A percentile compares a stretch with the other conserved stretches of the same genome.
phyloP scores from a whole-genome alignment of 768 basidiomycete genomes.

The Albatrellus ellisii region DNA sequence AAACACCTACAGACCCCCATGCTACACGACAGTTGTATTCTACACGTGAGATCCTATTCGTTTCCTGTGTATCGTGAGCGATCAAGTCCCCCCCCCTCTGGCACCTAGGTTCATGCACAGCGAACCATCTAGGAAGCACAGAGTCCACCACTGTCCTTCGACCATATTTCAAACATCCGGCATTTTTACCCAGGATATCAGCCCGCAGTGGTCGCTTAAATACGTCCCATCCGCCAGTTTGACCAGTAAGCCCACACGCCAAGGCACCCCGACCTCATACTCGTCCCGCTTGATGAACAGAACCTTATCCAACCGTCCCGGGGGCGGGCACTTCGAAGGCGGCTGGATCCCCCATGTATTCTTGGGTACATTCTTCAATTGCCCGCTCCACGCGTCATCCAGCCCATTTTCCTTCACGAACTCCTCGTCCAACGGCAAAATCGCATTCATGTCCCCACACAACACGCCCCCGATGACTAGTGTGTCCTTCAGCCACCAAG shows the following conservation, averaged over 20 bases:
- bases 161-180: background rate
- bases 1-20: no score
- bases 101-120: slow-evolving; percentile 1
- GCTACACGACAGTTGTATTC: no score
- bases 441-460: slow-evolving; percentile 64
- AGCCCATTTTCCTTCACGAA: slow-evolving; percentile 35
- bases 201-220: slow-evolving; percentile 60
- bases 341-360: slow-evolving; percentile 67
- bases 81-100: no score
- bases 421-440: slow-evolving; percentile 30
- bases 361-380: slow-evolving; percentile 19
- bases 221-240: slow-evolving; percentile 30
- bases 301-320: slow-evolving; percentile 53
- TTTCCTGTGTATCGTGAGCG: no score
- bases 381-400: slow-evolving; percentile 47
- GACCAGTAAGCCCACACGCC: slow-evolving; percentile 42
- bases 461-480: slow-evolving; percentile 44
- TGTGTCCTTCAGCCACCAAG: slow-evolving; percentile 33
- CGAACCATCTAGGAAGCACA: background rate
- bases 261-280: slow-evolving; percentile 38
- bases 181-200: slow-evolving; percentile 27
- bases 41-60: no score
- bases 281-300: slow-evolving; percentile 38
- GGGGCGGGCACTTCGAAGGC: slow-evolving; percentile 23
- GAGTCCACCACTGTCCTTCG: background rate